Conservation (phyloP, 1,139 yeast species). For the Taphrina deformans region DNA sequence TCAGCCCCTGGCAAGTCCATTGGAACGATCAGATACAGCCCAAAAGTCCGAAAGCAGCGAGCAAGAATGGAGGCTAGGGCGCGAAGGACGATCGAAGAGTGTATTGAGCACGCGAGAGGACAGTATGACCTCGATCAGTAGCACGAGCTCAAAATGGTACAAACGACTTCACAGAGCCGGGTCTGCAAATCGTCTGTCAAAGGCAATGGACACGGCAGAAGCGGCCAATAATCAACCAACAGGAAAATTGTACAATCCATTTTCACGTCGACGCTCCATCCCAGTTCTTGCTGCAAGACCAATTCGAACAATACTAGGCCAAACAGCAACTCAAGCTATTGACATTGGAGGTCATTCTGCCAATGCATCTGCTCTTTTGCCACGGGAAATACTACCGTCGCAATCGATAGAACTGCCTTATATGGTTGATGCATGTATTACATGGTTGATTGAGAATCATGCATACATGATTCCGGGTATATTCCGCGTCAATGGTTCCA, state of each 20-base stretch:
- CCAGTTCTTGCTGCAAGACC: neutral
- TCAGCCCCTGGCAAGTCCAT: neutral
- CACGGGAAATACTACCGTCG: neutral
- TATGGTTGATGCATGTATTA: constrained; percentile 20
- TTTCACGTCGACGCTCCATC: constrained; percentile 18
- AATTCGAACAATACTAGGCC: neutral
- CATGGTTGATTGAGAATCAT: constrained; percentile 13
- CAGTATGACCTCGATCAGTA: constrained; percentile 9
- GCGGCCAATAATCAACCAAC: neutral
- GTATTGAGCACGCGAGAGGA: neutral
- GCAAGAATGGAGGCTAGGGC: neutral
- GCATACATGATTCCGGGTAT: constrained; percentile 28
- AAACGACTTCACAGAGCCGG: neutral
- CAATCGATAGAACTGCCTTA: constrained; percentile 8
- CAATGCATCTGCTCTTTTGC: neutral
- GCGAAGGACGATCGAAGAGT: neutral
- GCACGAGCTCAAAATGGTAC: constrained; percentile 15
- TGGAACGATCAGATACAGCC: neutral
- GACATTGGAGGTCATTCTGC: constrained; percentile 19
- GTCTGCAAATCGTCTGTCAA: constrained; percentile 13
- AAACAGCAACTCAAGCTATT: neutral
- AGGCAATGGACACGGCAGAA: constrained; percentile 17
- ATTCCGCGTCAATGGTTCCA: constrained; percentile 34
- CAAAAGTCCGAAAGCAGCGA: neutral
- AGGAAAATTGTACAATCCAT: constrained; percentile 19